A percentile compares a stretch with the other conserved stretches of the same genome.
phyloP scores from a whole-genome alignment of 768 basidiomycete species.

The Pleurotus tuber-regium region DNA sequence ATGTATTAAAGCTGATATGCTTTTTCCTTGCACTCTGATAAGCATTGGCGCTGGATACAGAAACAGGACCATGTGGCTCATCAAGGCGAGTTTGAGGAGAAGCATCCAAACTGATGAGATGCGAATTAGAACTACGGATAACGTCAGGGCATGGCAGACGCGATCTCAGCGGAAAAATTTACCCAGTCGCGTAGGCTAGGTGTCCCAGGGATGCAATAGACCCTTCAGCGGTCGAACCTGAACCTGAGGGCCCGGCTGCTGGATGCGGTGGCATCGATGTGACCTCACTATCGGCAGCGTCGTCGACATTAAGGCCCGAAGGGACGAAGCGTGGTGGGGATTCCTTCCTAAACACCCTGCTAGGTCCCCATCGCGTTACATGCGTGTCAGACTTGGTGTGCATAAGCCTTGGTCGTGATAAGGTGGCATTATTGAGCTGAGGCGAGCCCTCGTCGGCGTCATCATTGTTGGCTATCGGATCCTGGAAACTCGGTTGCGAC shows the following conservation, averaged over 20 bases:
- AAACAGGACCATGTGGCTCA: background rate
- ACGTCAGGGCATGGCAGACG: background rate
- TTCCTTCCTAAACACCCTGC: constrained; percentile 52
- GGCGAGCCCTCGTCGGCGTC: background rate
- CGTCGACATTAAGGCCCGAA: constrained; percentile 22
- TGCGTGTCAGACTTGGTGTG: constrained; percentile 92
- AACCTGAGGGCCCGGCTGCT: background rate
- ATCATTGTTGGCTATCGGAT: background rate
- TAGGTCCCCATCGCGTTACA: constrained; percentile 55
- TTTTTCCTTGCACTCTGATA: constrained; percentile 51
- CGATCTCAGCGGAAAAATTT: constrained; percentile 4
- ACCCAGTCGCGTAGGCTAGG: background rate
- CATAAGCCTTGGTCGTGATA: constrained; percentile 54
- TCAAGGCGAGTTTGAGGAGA: background rate
- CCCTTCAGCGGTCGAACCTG: constrained; percentile 7
- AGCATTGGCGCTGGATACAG: constrained; percentile 9
- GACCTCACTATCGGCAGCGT: constrained; percentile 8
- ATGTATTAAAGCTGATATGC: constrained; percentile 97
- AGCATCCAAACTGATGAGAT: background rate
- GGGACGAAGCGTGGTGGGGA: constrained; percentile 68
- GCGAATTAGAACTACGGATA: background rate
- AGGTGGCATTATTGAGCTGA: background rate
- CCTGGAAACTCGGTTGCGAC: constrained; percentile 12
- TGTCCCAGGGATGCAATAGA: constrained; percentile 1
- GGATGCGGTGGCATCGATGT: constrained; percentile 8